Base-by-base conservation (phyloP, 1,284 basidiomycete genomes). In the Calocybe gambosa region DNA sequence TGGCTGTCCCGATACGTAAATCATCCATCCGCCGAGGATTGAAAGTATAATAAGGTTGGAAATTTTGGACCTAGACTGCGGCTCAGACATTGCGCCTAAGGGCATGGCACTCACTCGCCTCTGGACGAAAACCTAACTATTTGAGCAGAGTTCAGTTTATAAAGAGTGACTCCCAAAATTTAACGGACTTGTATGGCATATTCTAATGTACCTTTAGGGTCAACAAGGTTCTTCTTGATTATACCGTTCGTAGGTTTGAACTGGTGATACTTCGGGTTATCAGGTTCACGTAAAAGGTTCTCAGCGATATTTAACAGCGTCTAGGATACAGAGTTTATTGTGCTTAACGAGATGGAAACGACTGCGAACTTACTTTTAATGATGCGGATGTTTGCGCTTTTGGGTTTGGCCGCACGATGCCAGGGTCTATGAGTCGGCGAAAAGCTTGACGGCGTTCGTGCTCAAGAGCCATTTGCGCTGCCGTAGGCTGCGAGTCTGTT, bases 201-300 rank as follows among this genome's bases (percentile, higher is more conserved):
- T 60, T 90, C 87, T 34, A 90, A 64, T 0, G 84, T 73, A 1
- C 88, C 87, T 58, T 82, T 86, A 0, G 77, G 75, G 33, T 70
- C 65, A 12, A 73, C 63, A 23, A 87, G 59, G 43, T 76, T 63
- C 13, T 71, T 66, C 64, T 82, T 82, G 64, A 88, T 84, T n/a
- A 69, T 68, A 34, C 59, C 59, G 54, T 90, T 90, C 15, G 85
- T 88, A 3, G 77, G 70, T 64, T 88, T 89, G 71, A 90, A 86
- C 53, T 71, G 70, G 48, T 74, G 75, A 55, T 72, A 90, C 62
- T 83, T 88, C 12, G 70, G 66, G 52, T 89, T 85, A 5, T 78
- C 72, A 3, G 85, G 85, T 48, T 89, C 77, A 47, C 71, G 70
- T 39, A 88, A 58, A 38, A 90, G 66, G 59, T 90, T 89, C 43